A percentile compares a stretch with the other conserved stretches of the same genome.
Evolutionary conservation across 305 asterid species (phyloP).

Genomic region (Solanum hybrid): DNA sequence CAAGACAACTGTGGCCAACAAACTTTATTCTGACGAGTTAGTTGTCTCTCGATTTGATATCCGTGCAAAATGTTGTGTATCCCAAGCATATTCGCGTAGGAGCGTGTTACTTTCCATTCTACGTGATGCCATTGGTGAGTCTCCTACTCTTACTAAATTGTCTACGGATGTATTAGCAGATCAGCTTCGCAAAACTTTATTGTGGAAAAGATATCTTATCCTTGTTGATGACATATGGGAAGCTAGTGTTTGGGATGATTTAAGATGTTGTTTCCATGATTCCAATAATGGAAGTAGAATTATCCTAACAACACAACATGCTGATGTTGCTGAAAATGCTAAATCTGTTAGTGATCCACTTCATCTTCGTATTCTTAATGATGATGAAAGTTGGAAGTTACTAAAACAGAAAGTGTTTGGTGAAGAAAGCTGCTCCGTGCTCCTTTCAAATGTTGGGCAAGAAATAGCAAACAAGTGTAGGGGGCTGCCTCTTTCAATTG

Average conservation of each 20-base stretch:
- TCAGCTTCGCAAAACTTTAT: background rate
- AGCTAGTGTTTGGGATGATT: background rate
- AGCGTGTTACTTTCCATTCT: background rate
- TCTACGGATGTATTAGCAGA: background rate
- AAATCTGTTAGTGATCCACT: background rate
- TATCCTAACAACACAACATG: background rate
- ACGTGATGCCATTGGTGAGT: background rate
- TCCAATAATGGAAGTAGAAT: background rate
- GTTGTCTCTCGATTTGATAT: background rate
- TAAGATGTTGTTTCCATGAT: background rate
- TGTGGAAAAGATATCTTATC: background rate
- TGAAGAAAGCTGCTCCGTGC: background rate
- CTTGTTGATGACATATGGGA: background rate
- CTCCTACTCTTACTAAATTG: background rate
- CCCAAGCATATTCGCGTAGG: background rate
- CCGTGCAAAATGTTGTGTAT: conserved; percentile 4
- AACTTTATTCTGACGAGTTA: background rate
- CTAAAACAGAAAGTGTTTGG: background rate
- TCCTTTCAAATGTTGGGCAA: background rate
- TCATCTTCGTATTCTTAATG: background rate
- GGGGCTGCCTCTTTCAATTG: conserved; percentile 5
- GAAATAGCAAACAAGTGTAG: background rate
- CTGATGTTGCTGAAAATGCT: background rate
- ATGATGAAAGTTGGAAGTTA: background rate
- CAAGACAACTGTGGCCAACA: background rate